Evolutionary conservation across 768 basidiomycete genomes (phyloP).

Genomic region (Gymnopilus dilepis): DNA sequence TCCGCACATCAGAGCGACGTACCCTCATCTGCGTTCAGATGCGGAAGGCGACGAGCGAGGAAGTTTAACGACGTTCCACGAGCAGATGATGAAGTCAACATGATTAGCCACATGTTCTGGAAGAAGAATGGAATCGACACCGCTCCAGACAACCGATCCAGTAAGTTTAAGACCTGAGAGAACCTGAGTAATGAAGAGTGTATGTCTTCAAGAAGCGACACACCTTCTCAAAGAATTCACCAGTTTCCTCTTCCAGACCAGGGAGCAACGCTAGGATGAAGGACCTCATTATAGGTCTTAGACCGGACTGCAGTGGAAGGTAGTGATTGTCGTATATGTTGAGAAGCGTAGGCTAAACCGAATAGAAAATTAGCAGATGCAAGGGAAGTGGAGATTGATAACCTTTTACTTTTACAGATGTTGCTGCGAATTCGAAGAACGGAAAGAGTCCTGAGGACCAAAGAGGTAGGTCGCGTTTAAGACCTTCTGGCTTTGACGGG

Average conservation of each 20-base stretch:
- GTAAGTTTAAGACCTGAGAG: slow-evolving; percentile 71
- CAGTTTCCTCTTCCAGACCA: slow-evolving; percentile 96
- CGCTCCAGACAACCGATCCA: slow-evolving; percentile 83
- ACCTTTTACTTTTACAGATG: slow-evolving; percentile 83
- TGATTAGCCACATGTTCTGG: slow-evolving; percentile 93
- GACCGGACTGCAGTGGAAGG: slow-evolving; percentile 77
- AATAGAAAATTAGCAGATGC: neutral
- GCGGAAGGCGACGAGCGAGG: slow-evolving; percentile 80
- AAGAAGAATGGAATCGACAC: slow-evolving; percentile 91
- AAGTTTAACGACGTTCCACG: slow-evolving; percentile 90
- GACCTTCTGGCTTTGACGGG: slow-evolving; percentile 75
- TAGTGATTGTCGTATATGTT: slow-evolving; percentile 94
- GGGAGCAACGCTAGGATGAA: slow-evolving; percentile 93
- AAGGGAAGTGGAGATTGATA: neutral
- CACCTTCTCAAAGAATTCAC: slow-evolving; percentile 95
- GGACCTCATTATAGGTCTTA: slow-evolving; percentile 93
- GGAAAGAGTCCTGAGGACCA: slow-evolving; percentile 98
- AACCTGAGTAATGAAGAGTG: slow-evolving; percentile 4
- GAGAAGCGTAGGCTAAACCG: slow-evolving; percentile 75
- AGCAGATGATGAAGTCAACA: slow-evolving; percentile 87
- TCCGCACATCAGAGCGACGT: neutral
- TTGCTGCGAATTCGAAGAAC: slow-evolving; percentile 99
- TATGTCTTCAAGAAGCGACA: neutral
- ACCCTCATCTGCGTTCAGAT: slow-evolving; percentile 75
- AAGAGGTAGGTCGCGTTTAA: slow-evolving; percentile 83